phyloP scores from a whole-genome alignment of 345 rosid species.

The Luvunga scandens region DNA sequence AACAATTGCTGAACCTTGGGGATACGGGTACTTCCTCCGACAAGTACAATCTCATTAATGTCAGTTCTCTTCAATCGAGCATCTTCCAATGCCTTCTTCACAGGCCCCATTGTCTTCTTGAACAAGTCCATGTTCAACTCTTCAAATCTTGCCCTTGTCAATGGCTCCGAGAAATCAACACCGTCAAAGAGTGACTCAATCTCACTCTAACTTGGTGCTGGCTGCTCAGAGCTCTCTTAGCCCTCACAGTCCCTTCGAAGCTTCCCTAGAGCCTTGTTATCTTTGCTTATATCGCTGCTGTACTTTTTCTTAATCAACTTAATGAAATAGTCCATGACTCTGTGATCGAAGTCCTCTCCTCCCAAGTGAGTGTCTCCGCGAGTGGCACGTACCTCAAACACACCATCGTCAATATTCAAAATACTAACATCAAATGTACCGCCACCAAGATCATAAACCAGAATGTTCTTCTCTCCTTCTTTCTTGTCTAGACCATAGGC shows the following conservation, averaged over 20 bases:
- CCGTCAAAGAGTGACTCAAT: conserved; percentile 53
- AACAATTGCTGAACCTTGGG: conserved; percentile 50
- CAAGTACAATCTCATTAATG: conserved; percentile 53
- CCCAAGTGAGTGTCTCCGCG: conserved; percentile 56
- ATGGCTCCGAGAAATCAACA: conserved; percentile 51
- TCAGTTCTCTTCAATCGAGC: conserved; percentile 37
- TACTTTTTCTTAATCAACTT: conserved; percentile 47
- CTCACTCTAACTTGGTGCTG: conserved; percentile 46
- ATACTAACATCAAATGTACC: conserved; percentile 57
- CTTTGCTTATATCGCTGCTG: conserved; percentile 39
- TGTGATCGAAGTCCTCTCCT: conserved; percentile 56
- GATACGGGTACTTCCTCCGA: conserved; percentile 59
- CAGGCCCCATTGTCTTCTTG: conserved; percentile 50
- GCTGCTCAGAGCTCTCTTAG: conserved; percentile 51
- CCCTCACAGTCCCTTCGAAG: conserved; percentile 57
- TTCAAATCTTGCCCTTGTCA: conserved; percentile 51
- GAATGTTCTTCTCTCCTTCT: conserved; percentile 36
- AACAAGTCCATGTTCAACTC: conserved; percentile 55
- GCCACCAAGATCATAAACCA: conserved; percentile 57
- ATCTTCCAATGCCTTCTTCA: conserved; percentile 48
- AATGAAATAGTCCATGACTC: conserved; percentile 54
- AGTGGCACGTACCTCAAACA: conserved; percentile 49
- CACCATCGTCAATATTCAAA: conserved; percentile 45
- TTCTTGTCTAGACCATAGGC: conserved; percentile 54
- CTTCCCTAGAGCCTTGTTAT: conserved; percentile 47